Conservation (phyloP, 139 green algal genomes). For the Asterochloris sp. region DNA sequence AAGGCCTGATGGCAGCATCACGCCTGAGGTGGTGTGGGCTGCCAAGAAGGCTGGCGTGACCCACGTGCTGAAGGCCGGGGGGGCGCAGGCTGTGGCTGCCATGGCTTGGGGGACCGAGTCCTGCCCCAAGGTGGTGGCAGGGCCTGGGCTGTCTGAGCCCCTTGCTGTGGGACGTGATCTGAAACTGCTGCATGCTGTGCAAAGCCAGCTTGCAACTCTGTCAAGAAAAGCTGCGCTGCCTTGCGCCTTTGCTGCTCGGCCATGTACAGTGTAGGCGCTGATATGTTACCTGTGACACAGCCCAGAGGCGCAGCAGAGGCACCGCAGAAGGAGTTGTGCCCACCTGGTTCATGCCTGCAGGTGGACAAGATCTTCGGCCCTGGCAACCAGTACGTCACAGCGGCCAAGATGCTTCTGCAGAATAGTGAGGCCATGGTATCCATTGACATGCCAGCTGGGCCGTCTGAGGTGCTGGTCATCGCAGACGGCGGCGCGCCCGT, state of each 20-base stretch:
- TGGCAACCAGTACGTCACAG: slow-evolving; percentile 92
- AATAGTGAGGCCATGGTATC: slow-evolving; percentile 93
- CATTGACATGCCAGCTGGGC: slow-evolving; percentile 97
- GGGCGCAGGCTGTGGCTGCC: slow-evolving; percentile 91
- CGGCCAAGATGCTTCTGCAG: slow-evolving; percentile 91
- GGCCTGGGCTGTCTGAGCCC: neutral
- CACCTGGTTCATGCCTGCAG: slow-evolving; percentile 14
- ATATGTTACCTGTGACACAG: too few relatives aligned
- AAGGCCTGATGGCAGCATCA: slow-evolving; percentile 67
- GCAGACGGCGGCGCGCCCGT: slow-evolving; percentile 77
- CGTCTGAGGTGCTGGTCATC: slow-evolving; percentile 90
- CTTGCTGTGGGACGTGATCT: too few relatives aligned
- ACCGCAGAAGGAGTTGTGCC: neutral
- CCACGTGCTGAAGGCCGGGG: slow-evolving; percentile 93
- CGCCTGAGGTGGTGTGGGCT: slow-evolving; percentile 91
- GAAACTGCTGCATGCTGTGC: too few relatives aligned
- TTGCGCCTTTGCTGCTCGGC: too few relatives aligned
- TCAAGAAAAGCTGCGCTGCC: too few relatives aligned
- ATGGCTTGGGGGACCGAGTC: slow-evolving; percentile 92
- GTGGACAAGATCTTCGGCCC: slow-evolving; percentile 90
- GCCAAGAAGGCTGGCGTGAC: slow-evolving; percentile 94
- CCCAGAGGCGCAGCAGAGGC: too few relatives aligned
- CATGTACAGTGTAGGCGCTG: neutral
- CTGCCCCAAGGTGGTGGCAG: slow-evolving; percentile 80
- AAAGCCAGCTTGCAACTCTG: too few relatives aligned